These are phyloP conservation scores for Cladosporium cucumerinum DNA, from an alignment of 2,329 filamentous ascomycete species.

Conservation along the genomic window DNA sequence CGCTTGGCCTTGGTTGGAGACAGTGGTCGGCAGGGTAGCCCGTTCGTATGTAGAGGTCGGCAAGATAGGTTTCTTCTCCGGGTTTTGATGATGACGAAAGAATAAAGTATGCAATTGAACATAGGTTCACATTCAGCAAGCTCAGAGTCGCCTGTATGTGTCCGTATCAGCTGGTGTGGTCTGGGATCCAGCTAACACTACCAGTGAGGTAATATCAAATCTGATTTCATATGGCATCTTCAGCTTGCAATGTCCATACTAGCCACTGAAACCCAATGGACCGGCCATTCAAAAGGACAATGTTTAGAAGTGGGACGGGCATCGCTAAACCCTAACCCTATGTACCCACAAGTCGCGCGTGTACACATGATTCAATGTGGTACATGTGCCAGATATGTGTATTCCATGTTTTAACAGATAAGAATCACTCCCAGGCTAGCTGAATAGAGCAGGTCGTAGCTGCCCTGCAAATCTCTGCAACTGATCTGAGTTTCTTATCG, in stretches of 20 bases:
- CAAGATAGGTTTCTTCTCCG: neutral
- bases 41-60: neutral
- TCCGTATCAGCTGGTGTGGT: neutral
- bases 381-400: neutral
- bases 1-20: neutral
- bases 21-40: neutral
- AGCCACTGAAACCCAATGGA: neutral
- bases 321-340: neutral
- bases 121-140: neutral
- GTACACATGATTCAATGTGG: neutral
- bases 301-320: neutral
- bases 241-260: neutral
- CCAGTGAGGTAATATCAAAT: neutral
- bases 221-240: neutral
- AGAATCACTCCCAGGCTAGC: neutral
- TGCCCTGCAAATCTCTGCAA: neutral
- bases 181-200: neutral
- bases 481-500: neutral
- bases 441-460: neutral
- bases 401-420: neutral
- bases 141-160: too few species aligned
- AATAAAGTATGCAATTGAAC: neutral
- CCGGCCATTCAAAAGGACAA: neutral
- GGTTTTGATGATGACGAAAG: neutral
- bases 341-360: neutral